Evolutionary conservation across 2,329 filamentous ascomycete species (phyloP), one percentile per base, ranked within the genome.

Genomic region (Rutstroemia sydowiana): DNA sequence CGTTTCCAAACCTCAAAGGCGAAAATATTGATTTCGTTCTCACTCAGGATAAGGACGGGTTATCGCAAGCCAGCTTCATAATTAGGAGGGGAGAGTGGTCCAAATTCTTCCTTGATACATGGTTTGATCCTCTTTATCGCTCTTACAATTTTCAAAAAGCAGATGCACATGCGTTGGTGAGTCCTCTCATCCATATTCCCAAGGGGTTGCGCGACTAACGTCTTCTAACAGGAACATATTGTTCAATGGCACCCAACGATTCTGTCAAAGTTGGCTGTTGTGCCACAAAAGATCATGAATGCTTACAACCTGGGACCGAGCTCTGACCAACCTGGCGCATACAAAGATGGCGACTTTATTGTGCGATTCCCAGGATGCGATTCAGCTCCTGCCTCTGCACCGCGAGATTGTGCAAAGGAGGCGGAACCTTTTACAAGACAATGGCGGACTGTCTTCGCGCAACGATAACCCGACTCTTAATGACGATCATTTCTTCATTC

Each of bases 211-310:
- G 20, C 42, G 62, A 13, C 53, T 40, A 34, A n/a, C n/a, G n/a
- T n/a, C n/a, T n/a, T 14, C n/a, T 40, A 43, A 26, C 56, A 91
- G 87, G 87, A 92, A 70, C 88, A 93, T 66, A 86, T 92, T 59
- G 82, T 88, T 31, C 92, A 95, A 74, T 98, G 93, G 95, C 93
- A 98, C 66, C 90, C 92, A 26, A 98, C 93, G 0, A 85, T 98
- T 41, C 79, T 98, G 10, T 89, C 92, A 34, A 93, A 90, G 66
- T 73, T 97, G 56, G 91, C 87, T 1, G 75, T 98, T 20, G 76
- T 98, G n/a, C 90, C 92, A 2, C 93, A 98, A 69, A 80, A 85
- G 47, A 75, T 78, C 31, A 73, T 98, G 66, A 95, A 95, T 65
- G 79, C 88, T 0, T 97, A 96, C 69, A 83, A 76, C 55, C 62